phyloP scores from a whole-genome alignment of 257 asterid species.

The Asclepias syriaca region DNA sequence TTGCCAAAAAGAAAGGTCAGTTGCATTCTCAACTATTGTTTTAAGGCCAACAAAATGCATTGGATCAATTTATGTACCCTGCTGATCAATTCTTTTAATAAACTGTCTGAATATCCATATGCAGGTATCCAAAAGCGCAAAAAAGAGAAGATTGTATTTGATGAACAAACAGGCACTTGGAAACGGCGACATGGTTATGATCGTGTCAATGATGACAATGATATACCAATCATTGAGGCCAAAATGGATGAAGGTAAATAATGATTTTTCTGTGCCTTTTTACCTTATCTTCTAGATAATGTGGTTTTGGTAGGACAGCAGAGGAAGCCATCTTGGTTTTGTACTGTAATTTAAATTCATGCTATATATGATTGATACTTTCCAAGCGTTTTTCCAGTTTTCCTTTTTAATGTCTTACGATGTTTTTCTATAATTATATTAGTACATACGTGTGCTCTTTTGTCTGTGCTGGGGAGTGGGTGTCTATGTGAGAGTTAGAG shows the following conservation, averaged over 20 bases:
- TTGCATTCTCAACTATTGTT: neutral
- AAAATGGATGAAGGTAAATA: constrained; percentile 73
- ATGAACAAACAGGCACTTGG: constrained; percentile 77
- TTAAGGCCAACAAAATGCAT: constrained; percentile 4
- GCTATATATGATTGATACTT: neutral
- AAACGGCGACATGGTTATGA: constrained; percentile 90
- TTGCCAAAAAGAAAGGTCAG: constrained; percentile 91
- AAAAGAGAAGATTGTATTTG: constrained; percentile 77
- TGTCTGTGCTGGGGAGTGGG: too few species aligned
- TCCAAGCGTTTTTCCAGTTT: too few species aligned
- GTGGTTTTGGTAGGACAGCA: neutral
- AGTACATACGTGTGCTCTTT: too few species aligned
- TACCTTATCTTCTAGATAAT: neutral
- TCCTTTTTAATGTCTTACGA: too few species aligned
- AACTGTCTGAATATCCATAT: constrained; percentile 5
- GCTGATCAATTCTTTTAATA: neutral
- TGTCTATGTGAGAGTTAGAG: too few species aligned
- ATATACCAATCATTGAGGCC: constrained; percentile 91
- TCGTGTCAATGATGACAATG: constrained; percentile 83
- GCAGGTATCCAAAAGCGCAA: constrained; percentile 66
- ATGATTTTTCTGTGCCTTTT: neutral
- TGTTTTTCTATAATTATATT: too few species aligned
- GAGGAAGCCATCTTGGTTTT: neutral
- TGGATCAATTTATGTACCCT: neutral
- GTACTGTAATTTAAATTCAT: neutral